phyloP scores from a whole-genome alignment of 179 eudicot species.

The Drosera spatulata region DNA sequence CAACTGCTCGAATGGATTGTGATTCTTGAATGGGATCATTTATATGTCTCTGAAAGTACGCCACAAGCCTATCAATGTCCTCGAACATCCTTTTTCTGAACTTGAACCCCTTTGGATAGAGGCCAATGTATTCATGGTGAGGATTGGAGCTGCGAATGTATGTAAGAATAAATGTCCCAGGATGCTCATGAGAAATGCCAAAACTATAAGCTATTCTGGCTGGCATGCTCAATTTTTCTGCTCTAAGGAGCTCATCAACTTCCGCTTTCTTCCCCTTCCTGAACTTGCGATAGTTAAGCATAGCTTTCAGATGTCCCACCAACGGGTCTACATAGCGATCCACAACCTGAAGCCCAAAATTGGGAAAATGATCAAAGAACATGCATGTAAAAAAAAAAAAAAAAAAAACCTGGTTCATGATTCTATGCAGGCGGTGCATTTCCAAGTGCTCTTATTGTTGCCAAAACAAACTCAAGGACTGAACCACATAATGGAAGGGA shows the following conservation, averaged over 20 bases:
- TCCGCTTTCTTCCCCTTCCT: constrained; percentile 79
- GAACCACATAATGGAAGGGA: too few relatives aligned
- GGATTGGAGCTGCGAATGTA: constrained; percentile 84
- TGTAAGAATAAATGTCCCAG: constrained; percentile 86
- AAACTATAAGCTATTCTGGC: constrained; percentile 77
- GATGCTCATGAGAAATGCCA: constrained; percentile 95
- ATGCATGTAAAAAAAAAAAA: too few relatives aligned
- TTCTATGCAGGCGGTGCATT: too few relatives aligned
- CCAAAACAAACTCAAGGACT: too few relatives aligned
- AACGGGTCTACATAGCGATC: constrained; percentile 97
- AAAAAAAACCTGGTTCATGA: too few relatives aligned
- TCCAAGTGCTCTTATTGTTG: too few relatives aligned
- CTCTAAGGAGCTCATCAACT: constrained; percentile 71
- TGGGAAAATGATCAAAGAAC: background rate
- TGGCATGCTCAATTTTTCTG: constrained; percentile 60
- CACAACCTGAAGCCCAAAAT: constrained; percentile 56
- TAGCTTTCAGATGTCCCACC: constrained; percentile 69
- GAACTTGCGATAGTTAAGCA: constrained; percentile 87
- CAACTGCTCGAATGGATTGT: constrained; percentile 78
- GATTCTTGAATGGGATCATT: constrained; percentile 73
- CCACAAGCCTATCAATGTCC: constrained; percentile 75
- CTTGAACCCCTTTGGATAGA: constrained; percentile 91
- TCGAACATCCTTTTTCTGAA: constrained; percentile 85
- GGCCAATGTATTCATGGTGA: constrained; percentile 86
- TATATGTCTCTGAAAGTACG: constrained; percentile 86